A percentile compares a stretch with the other conserved stretches of the same genome.
phyloP scores from a whole-genome alignment of 805 yeast species.

The Cyberlindnera xishuangbannaensis region DNA sequence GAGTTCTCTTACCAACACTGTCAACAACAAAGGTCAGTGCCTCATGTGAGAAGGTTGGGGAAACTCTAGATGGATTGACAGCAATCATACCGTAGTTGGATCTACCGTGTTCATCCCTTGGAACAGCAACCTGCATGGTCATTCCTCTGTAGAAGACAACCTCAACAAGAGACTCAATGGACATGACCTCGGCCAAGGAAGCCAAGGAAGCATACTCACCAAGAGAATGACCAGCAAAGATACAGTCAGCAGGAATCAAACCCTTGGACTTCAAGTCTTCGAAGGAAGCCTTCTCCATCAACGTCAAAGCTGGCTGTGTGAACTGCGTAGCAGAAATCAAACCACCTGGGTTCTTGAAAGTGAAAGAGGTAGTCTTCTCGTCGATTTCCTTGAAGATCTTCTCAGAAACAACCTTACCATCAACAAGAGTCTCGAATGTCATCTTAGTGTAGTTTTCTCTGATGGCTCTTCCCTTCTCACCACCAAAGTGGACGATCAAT shows the following conservation, averaged over 20 bases:
- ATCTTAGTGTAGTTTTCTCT: slow-evolving; percentile 91
- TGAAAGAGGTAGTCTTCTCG: slow-evolving; percentile 73
- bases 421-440: slow-evolving; percentile 94
- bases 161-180: slow-evolving; percentile 93
- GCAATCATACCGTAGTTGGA: slow-evolving; percentile 99
- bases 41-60: slow-evolving; percentile 83
- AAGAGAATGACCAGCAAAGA: slow-evolving; percentile 98
- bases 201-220: slow-evolving; percentile 99
- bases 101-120: slow-evolving; percentile 91
- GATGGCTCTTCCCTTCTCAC: slow-evolving; percentile 92
- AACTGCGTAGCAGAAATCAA: slow-evolving; percentile 96
- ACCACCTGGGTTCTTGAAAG: slow-evolving; percentile 92
- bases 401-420: slow-evolving; percentile 81
- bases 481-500: slow-evolving; percentile 94
- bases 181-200: slow-evolving; percentile 97
- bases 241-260: slow-evolving; percentile 83
- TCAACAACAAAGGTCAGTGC: slow-evolving; percentile 93
- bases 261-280: slow-evolving; percentile 98
- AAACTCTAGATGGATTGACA: slow-evolving; percentile 91
- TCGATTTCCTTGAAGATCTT: slow-evolving; percentile 92
- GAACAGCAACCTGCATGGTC: slow-evolving; percentile 99
- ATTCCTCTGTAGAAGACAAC: slow-evolving; percentile 99
- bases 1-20: slow-evolving; percentile 75
- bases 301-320: slow-evolving; percentile 97
- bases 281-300: slow-evolving; percentile 98